Evolutionary conservation across 441 rosid species (phyloP).

Genomic region (Pelargonium citronellum): DNA sequence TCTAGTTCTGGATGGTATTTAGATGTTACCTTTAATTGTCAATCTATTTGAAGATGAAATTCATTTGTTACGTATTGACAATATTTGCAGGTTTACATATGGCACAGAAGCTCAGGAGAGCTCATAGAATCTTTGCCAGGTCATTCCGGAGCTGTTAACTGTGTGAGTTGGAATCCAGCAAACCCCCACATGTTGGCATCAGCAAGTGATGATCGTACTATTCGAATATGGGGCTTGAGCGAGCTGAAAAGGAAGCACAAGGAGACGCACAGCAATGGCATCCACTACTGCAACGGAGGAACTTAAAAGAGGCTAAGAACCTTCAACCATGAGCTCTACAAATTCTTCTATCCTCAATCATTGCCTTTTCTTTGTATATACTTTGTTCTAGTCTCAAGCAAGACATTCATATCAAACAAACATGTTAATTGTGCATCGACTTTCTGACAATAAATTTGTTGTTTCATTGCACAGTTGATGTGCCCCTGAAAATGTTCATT

Average conservation of each 20-base stretch:
- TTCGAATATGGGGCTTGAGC: slow-evolving; percentile 69
- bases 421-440: slow-evolving; percentile 28
- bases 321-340: neutral
- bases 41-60: neutral
- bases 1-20: too few species aligned
- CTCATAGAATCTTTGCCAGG: slow-evolving; percentile 45
- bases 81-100: slow-evolving; percentile 51
- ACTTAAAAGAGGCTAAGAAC: slow-evolving; percentile 21
- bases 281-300: slow-evolving; percentile 47
- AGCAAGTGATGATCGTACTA: slow-evolving; percentile 62
- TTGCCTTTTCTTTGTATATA: slow-evolving; percentile 38
- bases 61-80: neutral
- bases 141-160: slow-evolving; percentile 66
- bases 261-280: slow-evolving; percentile 33
- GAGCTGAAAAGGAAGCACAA: slow-evolving; percentile 29
- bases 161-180: slow-evolving; percentile 69
- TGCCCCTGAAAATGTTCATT: too few species aligned
- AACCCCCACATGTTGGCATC: slow-evolving; percentile 70
- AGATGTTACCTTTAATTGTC: too few species aligned
- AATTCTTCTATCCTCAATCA: slow-evolving; percentile 20
- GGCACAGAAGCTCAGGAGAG: slow-evolving; percentile 54
- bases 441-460: slow-evolving; percentile 33
- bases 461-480: slow-evolving; percentile 20
- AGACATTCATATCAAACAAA: slow-evolving; percentile 32
- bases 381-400: slow-evolving; percentile 31